Percentiles rank a stretch among this genome's conserved stretches.
phyloP scores from a whole-genome alignment of 768 basidiomycete genomes.

The Rhizopogon vulgaris region DNA sequence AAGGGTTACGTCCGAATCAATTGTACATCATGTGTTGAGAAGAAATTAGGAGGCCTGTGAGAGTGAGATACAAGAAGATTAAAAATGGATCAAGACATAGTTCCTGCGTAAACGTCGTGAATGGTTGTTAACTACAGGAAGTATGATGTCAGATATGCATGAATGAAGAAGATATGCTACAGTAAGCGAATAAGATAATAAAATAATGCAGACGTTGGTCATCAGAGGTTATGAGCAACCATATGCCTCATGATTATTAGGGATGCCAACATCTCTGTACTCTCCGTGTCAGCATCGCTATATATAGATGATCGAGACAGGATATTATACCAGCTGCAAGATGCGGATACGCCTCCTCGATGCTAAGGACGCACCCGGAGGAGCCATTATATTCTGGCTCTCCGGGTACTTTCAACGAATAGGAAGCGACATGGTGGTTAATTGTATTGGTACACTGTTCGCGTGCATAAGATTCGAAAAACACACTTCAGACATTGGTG shows the following conservation, averaged over 20 bases:
- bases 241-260: constrained; percentile 64
- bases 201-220: not conserved
- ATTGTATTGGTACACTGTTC: constrained; percentile 49
- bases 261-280: constrained; percentile 53
- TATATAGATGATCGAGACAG: not conserved
- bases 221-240: constrained; percentile 36
- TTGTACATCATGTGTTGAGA: not conserved
- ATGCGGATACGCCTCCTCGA: constrained; percentile 54
- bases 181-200: constrained; percentile 7
- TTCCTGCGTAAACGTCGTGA: not conserved
- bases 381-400: constrained; percentile 50
- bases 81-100: not conserved
- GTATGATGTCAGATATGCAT: constrained; percentile 3
- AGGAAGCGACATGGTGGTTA: constrained; percentile 52
- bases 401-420: constrained; percentile 47
- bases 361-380: constrained; percentile 56
- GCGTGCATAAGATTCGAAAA: not conserved
- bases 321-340: constrained; percentile 46
- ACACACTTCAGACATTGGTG: not conserved
- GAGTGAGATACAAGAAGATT: not conserved
- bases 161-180: constrained; percentile 1
- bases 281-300: constrained; percentile 4
- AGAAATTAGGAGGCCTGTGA: not conserved
- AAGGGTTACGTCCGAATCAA: not conserved
- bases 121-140: not conserved